A percentile compares a stretch with the other conserved stretches of the same genome.
These are phyloP conservation scores for Eleusine indica DNA, from an alignment of 176 grass and related monocot species.

Conservation along the genomic window DNA sequence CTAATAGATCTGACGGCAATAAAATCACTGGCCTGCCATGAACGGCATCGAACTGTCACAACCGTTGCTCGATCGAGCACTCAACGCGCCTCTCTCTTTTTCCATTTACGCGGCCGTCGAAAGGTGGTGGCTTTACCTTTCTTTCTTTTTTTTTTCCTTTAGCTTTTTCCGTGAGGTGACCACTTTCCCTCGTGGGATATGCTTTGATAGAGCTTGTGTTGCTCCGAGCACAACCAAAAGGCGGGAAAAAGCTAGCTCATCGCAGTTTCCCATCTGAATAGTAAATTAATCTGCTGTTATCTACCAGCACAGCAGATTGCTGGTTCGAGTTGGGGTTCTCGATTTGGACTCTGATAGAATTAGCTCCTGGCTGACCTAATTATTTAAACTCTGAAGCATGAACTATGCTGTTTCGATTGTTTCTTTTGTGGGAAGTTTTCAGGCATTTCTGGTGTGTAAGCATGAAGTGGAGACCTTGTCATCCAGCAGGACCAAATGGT, in stretches of 20 bases:
- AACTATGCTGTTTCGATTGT: not conserved
- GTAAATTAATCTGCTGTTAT: not conserved
- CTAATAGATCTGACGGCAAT: constrained; percentile 6
- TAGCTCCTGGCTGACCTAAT: not conserved
- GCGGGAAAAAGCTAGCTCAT: not conserved
- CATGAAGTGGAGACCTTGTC: not conserved
- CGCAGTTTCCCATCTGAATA: not conserved
- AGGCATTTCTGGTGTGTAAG: not conserved
- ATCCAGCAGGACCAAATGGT: no score
- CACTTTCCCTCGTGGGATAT: constrained; percentile 14
- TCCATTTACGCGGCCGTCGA: not conserved
- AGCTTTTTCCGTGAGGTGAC: constrained; percentile 8
- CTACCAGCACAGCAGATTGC: not conserved
- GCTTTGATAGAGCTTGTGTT: constrained; percentile 5
- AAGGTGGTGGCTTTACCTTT: not conserved
- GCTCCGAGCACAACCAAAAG: constrained; percentile 4
- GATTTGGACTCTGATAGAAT: not conserved
- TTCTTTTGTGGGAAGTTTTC: not conserved
- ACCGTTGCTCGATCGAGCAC: not conserved
- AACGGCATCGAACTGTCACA: not conserved
- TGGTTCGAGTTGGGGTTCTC: not conserved
- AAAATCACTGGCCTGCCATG: constrained; percentile 11
- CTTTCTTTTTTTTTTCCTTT: not conserved
- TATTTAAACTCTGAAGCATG: not conserved
- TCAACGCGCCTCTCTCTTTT: constrained; percentile 20